Evolutionary conservation across 2,329 filamentous ascomycete genomes (phyloP).

Genomic region (Beauveria brongniartii): DNA sequence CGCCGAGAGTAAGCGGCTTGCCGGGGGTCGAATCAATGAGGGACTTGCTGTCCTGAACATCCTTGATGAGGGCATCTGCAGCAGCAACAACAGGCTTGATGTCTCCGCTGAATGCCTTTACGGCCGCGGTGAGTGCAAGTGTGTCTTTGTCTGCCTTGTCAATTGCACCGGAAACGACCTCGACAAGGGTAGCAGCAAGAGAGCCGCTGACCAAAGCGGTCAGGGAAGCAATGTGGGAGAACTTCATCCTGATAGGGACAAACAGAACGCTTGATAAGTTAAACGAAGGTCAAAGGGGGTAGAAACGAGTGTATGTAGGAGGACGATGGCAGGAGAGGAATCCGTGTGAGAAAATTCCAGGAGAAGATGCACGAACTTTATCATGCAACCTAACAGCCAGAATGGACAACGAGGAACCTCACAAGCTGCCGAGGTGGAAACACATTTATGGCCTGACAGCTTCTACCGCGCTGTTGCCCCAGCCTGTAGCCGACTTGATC

Average conservation of each 20-base stretch:
- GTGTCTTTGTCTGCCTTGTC: background rate
- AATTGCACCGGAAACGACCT: background rate
- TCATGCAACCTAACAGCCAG: background rate
- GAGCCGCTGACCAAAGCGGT: background rate
- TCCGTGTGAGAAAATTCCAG: no score
- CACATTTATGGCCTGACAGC: background rate
- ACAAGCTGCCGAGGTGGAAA: constrained; percentile 6
- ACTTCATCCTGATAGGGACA: background rate
- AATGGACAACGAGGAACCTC: background rate
- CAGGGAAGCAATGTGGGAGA: background rate
- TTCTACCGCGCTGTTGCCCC: background rate
- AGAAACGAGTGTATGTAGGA: background rate
- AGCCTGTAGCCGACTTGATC: background rate
- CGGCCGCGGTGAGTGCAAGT: background rate
- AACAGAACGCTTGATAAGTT: no score
- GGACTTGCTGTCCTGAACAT: background rate
- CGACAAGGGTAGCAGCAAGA: background rate
- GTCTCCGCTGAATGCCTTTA: background rate
- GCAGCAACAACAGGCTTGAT: background rate
- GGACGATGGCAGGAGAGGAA: background rate
- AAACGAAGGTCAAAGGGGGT: background rate
- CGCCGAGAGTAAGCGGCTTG: background rate
- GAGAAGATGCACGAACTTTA: no score
- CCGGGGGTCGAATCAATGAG: background rate
- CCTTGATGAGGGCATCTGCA: background rate